Evolutionary conservation across 2,329 filamentous ascomycete species (phyloP), one percentile per base, ranked within the genome.

Genomic region (Fusarium poae): DNA sequence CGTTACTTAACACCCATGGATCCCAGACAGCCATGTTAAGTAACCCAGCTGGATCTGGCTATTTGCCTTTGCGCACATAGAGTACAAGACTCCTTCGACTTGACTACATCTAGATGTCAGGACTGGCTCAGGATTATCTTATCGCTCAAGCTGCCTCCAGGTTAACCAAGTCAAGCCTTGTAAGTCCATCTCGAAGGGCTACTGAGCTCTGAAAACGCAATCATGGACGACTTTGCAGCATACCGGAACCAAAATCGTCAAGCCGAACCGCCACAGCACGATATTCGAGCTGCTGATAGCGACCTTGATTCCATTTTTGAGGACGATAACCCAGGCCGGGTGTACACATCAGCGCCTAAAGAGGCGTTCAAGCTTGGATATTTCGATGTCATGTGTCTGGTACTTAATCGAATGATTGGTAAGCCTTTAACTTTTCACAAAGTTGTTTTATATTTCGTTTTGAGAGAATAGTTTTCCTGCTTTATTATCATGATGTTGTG

Each of bases 381-480:
- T 48, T 75, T 79, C 23, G 78, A 80, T 50, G 76, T 79, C 6
- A 74, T 71, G 54, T 80, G 78, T 39, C 66, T 80, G 29, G 73
- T 80, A 12, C 62, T 79, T 27, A 80, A 80, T 57, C 76, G 78
- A 12, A 79, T 79, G 72, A 79, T 80, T 59, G 78, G 78, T 79
- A 54, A 67, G 77, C 74, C 15, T n/a, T 27, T 5, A 9, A 5
- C 2, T 16, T 50, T 35, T 49, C 7, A 16, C 20, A 25, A 15
- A 15, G 32, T 25, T 9, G 6, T 23, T 34, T 25, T 2, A 34
- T 34, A 18, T 25, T 13, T 21, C 35, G 18, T 1, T 34, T 12
- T 32, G 12, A n/a, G 23, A 6, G 3, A 18, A 34, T 25, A 42
- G 13, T 2, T 34, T 34, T 6, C 30, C 6, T 34, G 16, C 11